Evolutionary conservation across 202 grass and related monocot species (phyloP).

Genomic region (Panicum hallii): DNA sequence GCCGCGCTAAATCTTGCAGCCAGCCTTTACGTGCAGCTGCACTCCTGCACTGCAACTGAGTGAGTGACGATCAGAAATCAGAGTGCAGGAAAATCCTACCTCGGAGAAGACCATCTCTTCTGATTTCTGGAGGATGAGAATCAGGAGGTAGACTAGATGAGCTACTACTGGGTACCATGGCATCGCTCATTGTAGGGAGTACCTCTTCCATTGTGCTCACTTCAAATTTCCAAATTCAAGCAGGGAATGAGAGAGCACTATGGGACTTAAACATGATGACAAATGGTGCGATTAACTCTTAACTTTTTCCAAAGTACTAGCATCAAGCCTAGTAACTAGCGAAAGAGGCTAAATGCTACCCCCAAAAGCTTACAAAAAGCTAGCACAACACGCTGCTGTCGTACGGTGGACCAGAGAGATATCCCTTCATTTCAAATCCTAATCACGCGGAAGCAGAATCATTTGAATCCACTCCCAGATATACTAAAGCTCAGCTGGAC

Average conservation of each 20-base stretch:
- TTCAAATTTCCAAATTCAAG: neutral
- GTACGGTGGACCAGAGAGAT: slow-evolving; percentile 26
- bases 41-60: neutral
- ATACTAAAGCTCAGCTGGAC: slow-evolving; percentile 35
- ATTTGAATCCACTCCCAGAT: slow-evolving; percentile 53
- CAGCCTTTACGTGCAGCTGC: slow-evolving; percentile 35
- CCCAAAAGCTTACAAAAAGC: slow-evolving; percentile 53
- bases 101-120: slow-evolving; percentile 24
- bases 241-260: neutral
- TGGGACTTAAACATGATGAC: neutral
- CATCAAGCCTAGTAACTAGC: slow-evolving; percentile 41
- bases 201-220: slow-evolving; percentile 38
- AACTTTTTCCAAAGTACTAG: slow-evolving; percentile 45
- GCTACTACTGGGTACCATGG: slow-evolving; percentile 39
- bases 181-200: slow-evolving; percentile 31
- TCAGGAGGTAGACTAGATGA: slow-evolving; percentile 1
- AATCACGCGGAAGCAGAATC: slow-evolving; percentile 35
- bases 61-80: neutral
- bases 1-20: slow-evolving; percentile 25
- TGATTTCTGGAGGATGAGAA: slow-evolving; percentile 41
- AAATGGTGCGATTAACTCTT: neutral
- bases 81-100: neutral
- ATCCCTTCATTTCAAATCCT: slow-evolving; percentile 37
- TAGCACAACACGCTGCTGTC: slow-evolving; percentile 6
- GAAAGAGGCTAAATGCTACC: slow-evolving; percentile 5